These are phyloP conservation scores for Gnomoniopsis smithogilvyi DNA, from an alignment of 2,329 filamentous ascomycete genomes.

Conservation along the genomic window DNA sequence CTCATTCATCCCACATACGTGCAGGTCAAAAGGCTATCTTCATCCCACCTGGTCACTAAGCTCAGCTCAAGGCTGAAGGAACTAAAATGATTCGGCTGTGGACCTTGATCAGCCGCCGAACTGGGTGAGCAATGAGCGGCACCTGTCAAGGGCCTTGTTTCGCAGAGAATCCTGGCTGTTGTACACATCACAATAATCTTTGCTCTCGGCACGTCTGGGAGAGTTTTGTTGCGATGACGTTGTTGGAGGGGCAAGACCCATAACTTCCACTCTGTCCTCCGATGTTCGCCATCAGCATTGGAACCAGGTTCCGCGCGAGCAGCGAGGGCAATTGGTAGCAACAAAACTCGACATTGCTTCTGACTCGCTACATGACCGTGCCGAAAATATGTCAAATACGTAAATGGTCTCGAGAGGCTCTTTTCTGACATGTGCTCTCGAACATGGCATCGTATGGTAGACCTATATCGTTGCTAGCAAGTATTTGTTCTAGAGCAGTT, in stretches of 20 bases:
- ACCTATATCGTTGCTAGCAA: no score
- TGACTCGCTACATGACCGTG: not conserved
- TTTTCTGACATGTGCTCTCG: no score
- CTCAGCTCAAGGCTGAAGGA: not conserved
- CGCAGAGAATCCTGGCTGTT: not conserved
- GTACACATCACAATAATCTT: no score
- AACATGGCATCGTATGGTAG: no score
- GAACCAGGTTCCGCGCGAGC: not conserved
- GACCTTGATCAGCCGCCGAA: not conserved
- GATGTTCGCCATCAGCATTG: not conserved
- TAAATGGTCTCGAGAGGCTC: no score
- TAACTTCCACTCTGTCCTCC: not conserved
- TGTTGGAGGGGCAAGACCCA: constrained; percentile 4
- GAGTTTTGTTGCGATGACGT: not conserved
- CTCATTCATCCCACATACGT: no score
- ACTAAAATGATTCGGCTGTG: not conserved
- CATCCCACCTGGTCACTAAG: not conserved
- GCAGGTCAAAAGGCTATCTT: not conserved
- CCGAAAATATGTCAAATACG: not conserved
- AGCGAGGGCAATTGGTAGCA: not conserved
- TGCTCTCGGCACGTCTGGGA: not conserved
- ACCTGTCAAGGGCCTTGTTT: not conserved
- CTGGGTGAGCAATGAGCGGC: not conserved
- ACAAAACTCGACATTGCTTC: not conserved
- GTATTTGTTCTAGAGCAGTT: no score